These are phyloP conservation scores for Zygosaccharomyces lentus DNA, from an alignment of 805 yeast genomes.

Conservation along the genomic window DNA sequence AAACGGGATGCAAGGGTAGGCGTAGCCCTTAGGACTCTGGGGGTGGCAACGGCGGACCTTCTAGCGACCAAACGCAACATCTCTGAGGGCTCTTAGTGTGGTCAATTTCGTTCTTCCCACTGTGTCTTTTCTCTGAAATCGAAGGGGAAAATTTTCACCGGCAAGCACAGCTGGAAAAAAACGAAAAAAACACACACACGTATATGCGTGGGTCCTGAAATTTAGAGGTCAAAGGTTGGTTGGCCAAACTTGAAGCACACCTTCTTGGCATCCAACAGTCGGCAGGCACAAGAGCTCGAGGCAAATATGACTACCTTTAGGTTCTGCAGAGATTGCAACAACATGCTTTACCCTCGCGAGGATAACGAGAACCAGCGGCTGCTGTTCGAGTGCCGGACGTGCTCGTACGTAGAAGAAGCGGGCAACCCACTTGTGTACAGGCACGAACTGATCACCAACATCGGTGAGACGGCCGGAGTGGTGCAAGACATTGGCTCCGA, in stretches of 20 bases:
- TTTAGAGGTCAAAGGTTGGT: neutral
- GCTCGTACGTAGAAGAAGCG: conserved; percentile 89
- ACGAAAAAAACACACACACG: neutral
- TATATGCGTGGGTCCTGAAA: neutral
- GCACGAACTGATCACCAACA: conserved; percentile 86
- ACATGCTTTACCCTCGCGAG: conserved; percentile 96
- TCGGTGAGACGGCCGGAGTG: conserved; percentile 94
- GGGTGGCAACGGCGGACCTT: conserved; percentile 14
- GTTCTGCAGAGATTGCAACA: conserved; percentile 94
- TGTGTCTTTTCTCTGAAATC: neutral
- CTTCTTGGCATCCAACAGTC: neutral
- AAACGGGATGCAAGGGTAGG: conserved; percentile 37
- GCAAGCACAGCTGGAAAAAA: neutral
- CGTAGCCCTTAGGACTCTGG: conserved; percentile 11
- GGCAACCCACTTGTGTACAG: conserved; percentile 83
- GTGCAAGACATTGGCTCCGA: conserved; percentile 93
- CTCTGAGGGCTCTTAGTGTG: conserved; percentile 6
- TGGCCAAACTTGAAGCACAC: neutral
- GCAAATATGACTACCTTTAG: conserved; percentile 79
- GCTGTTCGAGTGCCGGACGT: conserved; percentile 89
- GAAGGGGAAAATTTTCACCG: neutral
- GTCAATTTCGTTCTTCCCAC: neutral
- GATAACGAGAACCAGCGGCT: conserved; percentile 70
- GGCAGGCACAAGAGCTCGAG: neutral
- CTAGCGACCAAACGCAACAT: conserved; percentile 21